phyloP scores from a whole-genome alignment of 2,329 filamentous ascomycete species.

The Sarocladiaceae sp. region DNA sequence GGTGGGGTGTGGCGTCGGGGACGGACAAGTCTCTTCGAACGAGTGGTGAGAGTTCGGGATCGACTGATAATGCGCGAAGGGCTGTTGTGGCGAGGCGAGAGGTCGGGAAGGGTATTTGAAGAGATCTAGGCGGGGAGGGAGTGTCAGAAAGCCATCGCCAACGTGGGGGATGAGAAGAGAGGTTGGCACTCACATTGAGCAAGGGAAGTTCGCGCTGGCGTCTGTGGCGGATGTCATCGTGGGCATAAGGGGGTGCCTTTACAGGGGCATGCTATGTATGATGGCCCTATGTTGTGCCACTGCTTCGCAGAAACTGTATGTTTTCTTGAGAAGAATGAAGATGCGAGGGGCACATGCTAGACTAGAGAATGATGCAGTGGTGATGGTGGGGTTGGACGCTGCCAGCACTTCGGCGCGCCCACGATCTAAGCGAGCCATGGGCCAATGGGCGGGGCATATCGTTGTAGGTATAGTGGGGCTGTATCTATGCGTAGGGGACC shows the following conservation, averaged over 20 bases:
- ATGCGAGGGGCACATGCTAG: not conserved
- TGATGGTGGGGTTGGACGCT: constrained; percentile 3
- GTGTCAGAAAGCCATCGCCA: constrained; percentile 15
- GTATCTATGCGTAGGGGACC: not conserved
- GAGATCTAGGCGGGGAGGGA: constrained; percentile 43
- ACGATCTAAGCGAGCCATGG: not conserved
- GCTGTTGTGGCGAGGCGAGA: constrained; percentile 71
- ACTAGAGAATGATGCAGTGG: not conserved
- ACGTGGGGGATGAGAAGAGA: constrained; percentile 12
- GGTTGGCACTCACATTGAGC: constrained; percentile 48
- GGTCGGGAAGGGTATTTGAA: constrained; percentile 77
- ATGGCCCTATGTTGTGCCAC: not conserved
- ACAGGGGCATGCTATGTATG: not conserved
- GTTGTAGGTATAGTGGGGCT: not conserved
- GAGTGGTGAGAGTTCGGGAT: constrained; percentile 80
- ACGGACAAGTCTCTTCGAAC: constrained; percentile 68
- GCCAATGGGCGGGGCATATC: not conserved
- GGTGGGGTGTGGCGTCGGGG: constrained; percentile 20
- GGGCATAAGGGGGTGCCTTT: not conserved
- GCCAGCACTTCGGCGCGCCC: not conserved
- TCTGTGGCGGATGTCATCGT: constrained; percentile 2
- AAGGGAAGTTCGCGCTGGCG: constrained; percentile 50
- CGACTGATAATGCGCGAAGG: constrained; percentile 70
- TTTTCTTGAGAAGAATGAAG: not conserved
- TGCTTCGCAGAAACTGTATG: not conserved